Evolutionary conservation across 2,329 filamentous ascomycete genomes (phyloP).

Genomic region (Colletotrichum sp.): DNA sequence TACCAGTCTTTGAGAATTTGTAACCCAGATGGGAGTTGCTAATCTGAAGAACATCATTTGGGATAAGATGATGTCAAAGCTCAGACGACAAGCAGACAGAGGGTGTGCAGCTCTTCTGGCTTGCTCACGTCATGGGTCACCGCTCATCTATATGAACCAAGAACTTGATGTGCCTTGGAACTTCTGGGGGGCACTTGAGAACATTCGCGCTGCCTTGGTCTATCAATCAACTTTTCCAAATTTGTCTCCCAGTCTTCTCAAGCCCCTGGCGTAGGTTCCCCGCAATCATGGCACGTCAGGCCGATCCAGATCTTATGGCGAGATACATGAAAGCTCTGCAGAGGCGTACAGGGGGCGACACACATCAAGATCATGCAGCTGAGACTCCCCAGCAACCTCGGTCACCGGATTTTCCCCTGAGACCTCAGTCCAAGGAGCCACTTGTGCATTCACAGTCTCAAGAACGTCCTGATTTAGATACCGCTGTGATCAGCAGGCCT

Average conservation of each 20-base stretch:
- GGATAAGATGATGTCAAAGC: neutral
- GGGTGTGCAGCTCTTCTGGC: neutral
- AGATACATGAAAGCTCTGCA: neutral
- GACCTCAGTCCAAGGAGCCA: neutral
- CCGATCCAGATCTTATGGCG: neutral
- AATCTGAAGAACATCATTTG: neutral
- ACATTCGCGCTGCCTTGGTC: neutral
- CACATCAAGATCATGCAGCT: neutral
- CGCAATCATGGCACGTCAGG: neutral
- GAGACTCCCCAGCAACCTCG: neutral
- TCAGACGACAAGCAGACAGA: neutral
- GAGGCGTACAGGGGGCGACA: neutral
- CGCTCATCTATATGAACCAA: neutral
- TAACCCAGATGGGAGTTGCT: neutral
- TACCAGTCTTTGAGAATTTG: neutral
- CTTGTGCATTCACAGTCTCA: neutral
- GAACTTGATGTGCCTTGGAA: neutral
- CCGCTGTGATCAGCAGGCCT: neutral
- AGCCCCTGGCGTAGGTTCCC: neutral
- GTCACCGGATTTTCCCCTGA: neutral
- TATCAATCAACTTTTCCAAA: neutral
- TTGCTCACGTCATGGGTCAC: neutral
- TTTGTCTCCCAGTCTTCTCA: neutral
- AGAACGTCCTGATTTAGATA: neutral
- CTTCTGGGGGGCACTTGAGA: neutral